Evolutionary conservation across 257 asterid species (phyloP).

Genomic region (Parsonsia alboflavescens): DNA sequence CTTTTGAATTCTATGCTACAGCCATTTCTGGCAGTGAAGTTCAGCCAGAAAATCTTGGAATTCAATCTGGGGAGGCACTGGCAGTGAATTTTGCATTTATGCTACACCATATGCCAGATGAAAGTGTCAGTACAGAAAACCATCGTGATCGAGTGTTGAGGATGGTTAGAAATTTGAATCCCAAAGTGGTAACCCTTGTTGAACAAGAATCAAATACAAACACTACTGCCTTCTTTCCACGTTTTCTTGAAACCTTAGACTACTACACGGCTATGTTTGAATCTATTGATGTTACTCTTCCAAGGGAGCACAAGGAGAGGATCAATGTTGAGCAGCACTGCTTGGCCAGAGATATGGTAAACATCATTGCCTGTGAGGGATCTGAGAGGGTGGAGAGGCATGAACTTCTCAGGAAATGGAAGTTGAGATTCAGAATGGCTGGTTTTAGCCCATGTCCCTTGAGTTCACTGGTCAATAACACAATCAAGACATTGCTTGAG

Average conservation of each 20-base stretch:
- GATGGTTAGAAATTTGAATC: constrained; percentile 57
- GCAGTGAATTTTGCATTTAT: constrained; percentile 83
- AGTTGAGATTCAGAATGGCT: constrained; percentile 69
- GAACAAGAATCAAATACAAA: constrained; percentile 86
- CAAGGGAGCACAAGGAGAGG: constrained; percentile 60
- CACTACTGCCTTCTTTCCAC: constrained; percentile 72
- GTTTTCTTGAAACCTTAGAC: constrained; percentile 70
- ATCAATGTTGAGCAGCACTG: constrained; percentile 83
- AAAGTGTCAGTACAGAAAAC: constrained; percentile 73
- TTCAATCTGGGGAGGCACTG: constrained; percentile 53
- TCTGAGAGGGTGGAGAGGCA: constrained; percentile 74
- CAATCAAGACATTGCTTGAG: constrained; percentile 53
- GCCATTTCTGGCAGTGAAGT: constrained; percentile 38
- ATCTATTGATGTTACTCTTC: constrained; percentile 65
- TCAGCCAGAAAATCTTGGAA: constrained; percentile 31
- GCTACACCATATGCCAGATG: constrained; percentile 76
- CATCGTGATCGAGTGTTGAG: constrained; percentile 65
- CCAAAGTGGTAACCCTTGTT: constrained; percentile 82
- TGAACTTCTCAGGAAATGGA: constrained; percentile 78
- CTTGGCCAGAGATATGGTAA: constrained; percentile 71
- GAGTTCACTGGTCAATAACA: constrained; percentile 63
- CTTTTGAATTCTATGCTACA: constrained; percentile 59
- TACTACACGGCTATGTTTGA: constrained; percentile 79
- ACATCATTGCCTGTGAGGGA: constrained; percentile 82
- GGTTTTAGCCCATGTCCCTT: constrained; percentile 69